These are phyloP conservation scores for Pharnaceum exiguum DNA, from an alignment of 148 eudicot species.

Conservation along the genomic window DNA sequence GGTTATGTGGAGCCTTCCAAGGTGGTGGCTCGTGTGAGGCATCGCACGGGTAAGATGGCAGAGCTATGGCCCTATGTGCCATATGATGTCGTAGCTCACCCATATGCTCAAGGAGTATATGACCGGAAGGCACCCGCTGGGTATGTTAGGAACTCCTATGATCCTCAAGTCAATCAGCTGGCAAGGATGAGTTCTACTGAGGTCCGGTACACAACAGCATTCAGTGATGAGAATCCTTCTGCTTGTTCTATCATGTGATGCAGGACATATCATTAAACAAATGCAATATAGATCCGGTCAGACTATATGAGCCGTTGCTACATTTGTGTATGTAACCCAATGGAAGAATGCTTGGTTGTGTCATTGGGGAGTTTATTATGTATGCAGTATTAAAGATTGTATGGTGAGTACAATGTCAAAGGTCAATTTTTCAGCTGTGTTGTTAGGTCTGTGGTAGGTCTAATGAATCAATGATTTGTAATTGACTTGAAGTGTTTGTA, in stretches of 20 bases:
- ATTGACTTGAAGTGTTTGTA: too few relatives aligned
- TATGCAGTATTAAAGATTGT: background rate
- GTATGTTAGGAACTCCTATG: conserved; percentile 54
- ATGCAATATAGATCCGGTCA: background rate
- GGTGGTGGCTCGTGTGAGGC: conserved; percentile 66
- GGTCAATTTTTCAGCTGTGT: background rate
- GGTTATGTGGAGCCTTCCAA: conserved; percentile 81
- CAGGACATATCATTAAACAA: background rate
- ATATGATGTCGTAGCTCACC: conserved; percentile 75
- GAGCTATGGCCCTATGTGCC: conserved; percentile 91
- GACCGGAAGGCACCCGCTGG: conserved; percentile 86
- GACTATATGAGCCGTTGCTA: too few relatives aligned
- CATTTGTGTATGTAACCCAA: background rate
- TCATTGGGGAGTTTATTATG: background rate
- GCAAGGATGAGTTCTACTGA: conserved; percentile 85
- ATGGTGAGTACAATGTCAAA: background rate
- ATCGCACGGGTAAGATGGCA: conserved; percentile 71
- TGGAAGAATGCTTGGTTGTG: background rate
- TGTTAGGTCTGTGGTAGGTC: background rate
- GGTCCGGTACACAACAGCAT: conserved; percentile 81
- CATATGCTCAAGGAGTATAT: conserved; percentile 69
- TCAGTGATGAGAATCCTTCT: conserved; percentile 74
- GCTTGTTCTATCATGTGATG: conserved; percentile 80
- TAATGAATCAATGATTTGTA: too few relatives aligned
- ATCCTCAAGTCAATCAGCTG: conserved; percentile 39